Base-by-base conservation (phyloP, 2,329 filamentous ascomycete species). In the Ascochyta rabiei region DNA sequence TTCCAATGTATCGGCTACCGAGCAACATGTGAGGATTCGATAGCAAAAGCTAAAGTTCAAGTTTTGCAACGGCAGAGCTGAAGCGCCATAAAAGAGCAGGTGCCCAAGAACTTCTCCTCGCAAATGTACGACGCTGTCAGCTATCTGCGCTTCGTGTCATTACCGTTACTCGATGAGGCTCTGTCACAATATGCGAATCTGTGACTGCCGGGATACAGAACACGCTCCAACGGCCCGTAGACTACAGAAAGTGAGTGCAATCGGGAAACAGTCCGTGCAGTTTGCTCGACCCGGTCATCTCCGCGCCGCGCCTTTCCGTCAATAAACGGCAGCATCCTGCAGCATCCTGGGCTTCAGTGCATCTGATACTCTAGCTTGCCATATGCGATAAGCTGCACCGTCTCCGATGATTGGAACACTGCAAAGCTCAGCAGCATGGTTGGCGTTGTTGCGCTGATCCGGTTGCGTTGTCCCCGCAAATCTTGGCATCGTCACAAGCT, bases 401-500 rank as follows among this genome's bases (percentile, higher is more conserved):
- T 50, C 34, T 55, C 52, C 10, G 8, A 16, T 55, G 41, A 50
- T 55, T 55, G 23, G 46, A 41, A 38, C 13, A 37, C 53, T 33
- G 39, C 6, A 47, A 12, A 41, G 26, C 38, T 18, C 46, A 19
- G 26, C 52, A 50, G 41, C 23, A 31, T 42, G 46, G 31, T 37
- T 47, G 46, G 52, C 47, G 46, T 56, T 54, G 55, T 60, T 62
- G 62, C 51, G 64, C 57, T 58, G 56, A 56, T 62, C 59, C 43
- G 56, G 53, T 51, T 38, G 49, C 18, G 44, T 48, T 55, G 56
- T 68, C 67, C 66, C 67, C 69, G 67, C 67, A 63, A 59, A 59
- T 53, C 69, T 73, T 69, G 70, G 69, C 69, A 62, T 59, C 67
- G 58, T 73, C 71, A 74, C 69, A 71, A 72, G 70, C 69, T 66